Conservation (phyloP, 108 stramenopile genomes). For the Chaetoceros muelleri region DNA sequence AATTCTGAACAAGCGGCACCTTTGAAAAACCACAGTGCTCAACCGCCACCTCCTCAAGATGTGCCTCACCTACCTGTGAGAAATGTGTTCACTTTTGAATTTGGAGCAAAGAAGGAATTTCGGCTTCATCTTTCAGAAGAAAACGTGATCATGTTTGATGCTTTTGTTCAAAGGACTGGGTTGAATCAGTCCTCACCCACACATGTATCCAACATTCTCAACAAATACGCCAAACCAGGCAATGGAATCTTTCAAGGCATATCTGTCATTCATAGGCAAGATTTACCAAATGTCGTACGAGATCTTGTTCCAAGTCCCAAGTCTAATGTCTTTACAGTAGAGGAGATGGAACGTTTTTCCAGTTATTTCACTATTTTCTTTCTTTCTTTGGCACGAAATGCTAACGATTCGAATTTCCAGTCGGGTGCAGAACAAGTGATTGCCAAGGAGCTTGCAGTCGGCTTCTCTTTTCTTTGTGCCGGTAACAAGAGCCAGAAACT, state of each 20-base stretch:
- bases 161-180: slow-evolving; percentile 53
- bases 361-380: slow-evolving; percentile 60
- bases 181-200: slow-evolving; percentile 31
- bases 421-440: slow-evolving; percentile 30
- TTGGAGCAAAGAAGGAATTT: slow-evolving; percentile 43
- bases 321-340: slow-evolving; percentile 20
- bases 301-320: slow-evolving; percentile 30
- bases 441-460: slow-evolving; percentile 67
- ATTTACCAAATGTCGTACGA: slow-evolving; percentile 32
- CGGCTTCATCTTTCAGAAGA: slow-evolving; percentile 74
- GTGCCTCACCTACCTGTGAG: too few relatives aligned
- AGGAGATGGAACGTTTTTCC: slow-evolving; percentile 47
- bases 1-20: too few relatives aligned
- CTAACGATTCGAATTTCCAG: slow-evolving; percentile 12
- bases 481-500: slow-evolving; percentile 83
- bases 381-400: slow-evolving; percentile 56
- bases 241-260: slow-evolving; percentile 12
- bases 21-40: too few relatives aligned
- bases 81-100: slow-evolving; percentile 79
- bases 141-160: slow-evolving; percentile 51
- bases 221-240: slow-evolving; percentile 23
- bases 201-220: slow-evolving; percentile 47
- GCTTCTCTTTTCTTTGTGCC: slow-evolving; percentile 72
- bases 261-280: slow-evolving; percentile 23
- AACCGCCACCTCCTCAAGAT: too few relatives aligned